Base-by-base conservation (phyloP, 345 rosid genomes). In the Excoecaria agallocha region DNA sequence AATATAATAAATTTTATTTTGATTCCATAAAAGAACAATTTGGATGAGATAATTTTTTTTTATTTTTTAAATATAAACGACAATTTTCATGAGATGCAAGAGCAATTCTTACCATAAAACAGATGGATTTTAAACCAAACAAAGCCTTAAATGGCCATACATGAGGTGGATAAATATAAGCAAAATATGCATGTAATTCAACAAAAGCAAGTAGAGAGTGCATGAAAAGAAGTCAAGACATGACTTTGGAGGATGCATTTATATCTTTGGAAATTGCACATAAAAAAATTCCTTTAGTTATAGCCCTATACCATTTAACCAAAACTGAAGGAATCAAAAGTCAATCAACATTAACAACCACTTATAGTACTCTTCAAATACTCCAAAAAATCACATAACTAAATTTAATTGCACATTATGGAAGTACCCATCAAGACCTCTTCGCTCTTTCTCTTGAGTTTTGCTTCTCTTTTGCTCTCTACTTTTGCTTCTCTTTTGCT, bases 331-430 rank as follows among this genome's bases (percentile, higher is more conserved):
- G 20, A 24, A 43, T 9, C 39, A 5, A 6, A 56, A 79, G 80
- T 82, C 85, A 76, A 68, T 69, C 3, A 56, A 0, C 39, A 62
- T 55, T 37, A 74, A 59, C 74, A 38, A 46, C 25, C 39, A 51
- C 61, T 50, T 38, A 20, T 68, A 45, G 30, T 66, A 66, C 56
- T n/a, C 54, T 58, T 48, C 35, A 56, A 58, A 48, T 54, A 67
- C 6, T n/a, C 60, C 73, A 6, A 35, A 30, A 56, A 46, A 8
- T 73, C 57, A 11, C 69, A n/a, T 54, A 0, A 37, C 60, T 41
- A 9, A 45, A 56, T 57, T 72, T 30, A 45, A 49, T 66, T 67
- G 12, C 65, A 50, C 38, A 46, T 48, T 12, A 54, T 68, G 81
- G 69, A 11, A 61, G 67, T 52, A 41, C 64, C 41, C 72, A 48